A percentile compares a stretch with the other conserved stretches of the same genome.
phyloP scores from a whole-genome alignment of 2,329 filamentous ascomycete genomes.

The Fusarium compactum region DNA sequence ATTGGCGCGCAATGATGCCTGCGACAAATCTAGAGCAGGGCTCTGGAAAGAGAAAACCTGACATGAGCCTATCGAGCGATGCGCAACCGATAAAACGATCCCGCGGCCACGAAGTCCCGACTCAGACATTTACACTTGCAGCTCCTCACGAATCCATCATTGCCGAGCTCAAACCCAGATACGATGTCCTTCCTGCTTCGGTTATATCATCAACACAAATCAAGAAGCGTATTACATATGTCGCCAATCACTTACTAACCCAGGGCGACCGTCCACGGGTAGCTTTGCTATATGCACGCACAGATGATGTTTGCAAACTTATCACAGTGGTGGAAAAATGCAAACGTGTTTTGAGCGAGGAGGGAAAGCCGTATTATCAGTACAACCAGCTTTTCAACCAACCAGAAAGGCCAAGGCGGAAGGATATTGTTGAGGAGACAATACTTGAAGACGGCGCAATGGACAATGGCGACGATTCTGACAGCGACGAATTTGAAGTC shows the following conservation, averaged over 20 bases:
- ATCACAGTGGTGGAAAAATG: conserved; percentile 76
- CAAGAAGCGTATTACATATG: conserved; percentile 62
- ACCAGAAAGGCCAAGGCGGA: conserved; percentile 49
- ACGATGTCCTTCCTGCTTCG: conserved; percentile 64
- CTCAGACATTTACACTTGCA: conserved; percentile 43
- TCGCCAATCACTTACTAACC: conserved; percentile 59
- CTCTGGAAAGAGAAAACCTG: conserved; percentile 39
- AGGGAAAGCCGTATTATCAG: conserved; percentile 64
- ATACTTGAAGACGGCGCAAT: conserved; percentile 49
- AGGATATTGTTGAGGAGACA: conserved; percentile 58
- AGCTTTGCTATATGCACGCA: conserved; percentile 64
- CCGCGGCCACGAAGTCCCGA: conserved; percentile 5
- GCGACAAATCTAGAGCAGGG: conserved; percentile 8
- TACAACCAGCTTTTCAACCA: conserved; percentile 69
- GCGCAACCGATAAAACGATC: conserved; percentile 7
- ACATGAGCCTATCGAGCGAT: conserved; percentile 2
- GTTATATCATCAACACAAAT: conserved; percentile 73
- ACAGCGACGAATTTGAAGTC: conserved; percentile 66
- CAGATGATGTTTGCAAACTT: conserved; percentile 70
- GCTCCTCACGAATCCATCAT: conserved; percentile 59
- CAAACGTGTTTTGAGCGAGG: conserved; percentile 66
- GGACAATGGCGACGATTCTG: conserved; percentile 41
- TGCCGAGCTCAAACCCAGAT: conserved; percentile 58
- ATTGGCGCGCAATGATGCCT: conserved; percentile 33
- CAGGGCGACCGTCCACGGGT: conserved; percentile 47